These are phyloP conservation scores for Lactarius vividus DNA, from an alignment of 768 basidiomycete species.

Conservation along the genomic window DNA sequence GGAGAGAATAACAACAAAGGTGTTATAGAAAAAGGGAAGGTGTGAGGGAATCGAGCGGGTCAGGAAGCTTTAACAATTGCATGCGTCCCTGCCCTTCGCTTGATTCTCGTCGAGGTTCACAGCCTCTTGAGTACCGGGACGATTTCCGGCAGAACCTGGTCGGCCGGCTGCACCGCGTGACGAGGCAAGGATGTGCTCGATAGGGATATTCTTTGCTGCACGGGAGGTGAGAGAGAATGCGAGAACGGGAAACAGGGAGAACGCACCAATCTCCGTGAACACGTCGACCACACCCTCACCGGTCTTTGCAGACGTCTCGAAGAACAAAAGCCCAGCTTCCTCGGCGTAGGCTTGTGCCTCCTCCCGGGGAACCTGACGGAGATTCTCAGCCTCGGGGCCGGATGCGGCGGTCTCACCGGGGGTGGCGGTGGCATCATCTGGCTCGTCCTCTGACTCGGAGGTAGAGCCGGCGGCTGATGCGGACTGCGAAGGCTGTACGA, in stretches of 20 bases:
- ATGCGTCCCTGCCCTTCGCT: constrained; percentile 68
- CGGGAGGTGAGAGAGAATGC: not conserved
- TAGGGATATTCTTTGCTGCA: constrained; percentile 79
- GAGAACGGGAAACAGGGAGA: not conserved
- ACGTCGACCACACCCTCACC: constrained; percentile 94
- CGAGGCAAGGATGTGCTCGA: constrained; percentile 90
- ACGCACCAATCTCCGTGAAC: constrained; percentile 95
- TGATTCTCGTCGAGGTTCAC: constrained; percentile 72
- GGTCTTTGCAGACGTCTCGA: constrained; percentile 97
- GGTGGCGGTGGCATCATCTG: constrained; percentile 89
- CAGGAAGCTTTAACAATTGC: constrained; percentile 64
- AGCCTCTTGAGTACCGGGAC: constrained; percentile 50
- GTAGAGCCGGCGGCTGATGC: constrained; percentile 43
- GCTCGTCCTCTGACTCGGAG: constrained; percentile 81
- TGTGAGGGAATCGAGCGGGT: constrained; percentile 6
- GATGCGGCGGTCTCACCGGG: constrained; percentile 63
- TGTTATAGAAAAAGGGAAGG: constrained; percentile 3
- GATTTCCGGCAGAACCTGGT: constrained; percentile 53
- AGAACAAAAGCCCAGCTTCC: constrained; percentile 92
- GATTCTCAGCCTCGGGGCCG: constrained; percentile 61
- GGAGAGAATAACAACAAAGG: constrained; percentile 26
- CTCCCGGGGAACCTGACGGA: constrained; percentile 88
- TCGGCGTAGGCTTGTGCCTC: constrained; percentile 96
- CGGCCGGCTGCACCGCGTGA: constrained; percentile 66
- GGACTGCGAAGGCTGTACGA: constrained; percentile 66